Conservation (phyloP, 352 stramenopile species). For the Phytophthora capsici region DNA sequence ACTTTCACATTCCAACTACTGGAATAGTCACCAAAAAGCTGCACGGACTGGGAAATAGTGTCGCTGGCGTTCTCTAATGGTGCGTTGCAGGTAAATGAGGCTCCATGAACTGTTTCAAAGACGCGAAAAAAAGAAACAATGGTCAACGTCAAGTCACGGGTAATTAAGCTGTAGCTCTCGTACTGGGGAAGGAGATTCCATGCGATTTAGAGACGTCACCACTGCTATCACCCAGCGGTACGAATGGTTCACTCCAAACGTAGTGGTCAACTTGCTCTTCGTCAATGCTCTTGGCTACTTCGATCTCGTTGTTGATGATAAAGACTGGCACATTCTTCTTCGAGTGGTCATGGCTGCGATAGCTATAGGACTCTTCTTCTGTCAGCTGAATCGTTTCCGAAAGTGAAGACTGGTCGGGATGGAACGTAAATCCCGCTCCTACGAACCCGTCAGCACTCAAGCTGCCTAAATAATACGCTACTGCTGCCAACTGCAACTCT, state of each 20-base stretch:
- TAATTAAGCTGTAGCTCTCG: background rate
- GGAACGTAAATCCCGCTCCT: conserved; percentile 53
- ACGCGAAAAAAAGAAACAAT: background rate
- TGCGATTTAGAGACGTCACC: conserved; percentile 42
- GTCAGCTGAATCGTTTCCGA: conserved; percentile 43
- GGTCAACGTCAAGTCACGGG: background rate
- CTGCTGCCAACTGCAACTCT: conserved; percentile 43
- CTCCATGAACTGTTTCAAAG: conserved; percentile 46
- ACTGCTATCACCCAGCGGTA: conserved; percentile 35
- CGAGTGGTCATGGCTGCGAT: conserved; percentile 15
- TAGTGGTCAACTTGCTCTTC: conserved; percentile 20
- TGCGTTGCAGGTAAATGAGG: conserved; percentile 33
- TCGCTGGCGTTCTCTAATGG: background rate
- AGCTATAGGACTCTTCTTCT: conserved; percentile 28
- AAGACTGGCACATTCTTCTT: background rate
- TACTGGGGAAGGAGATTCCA: conserved; percentile 65
- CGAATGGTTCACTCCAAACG: conserved; percentile 62
- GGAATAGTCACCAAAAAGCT: conserved; percentile 61
- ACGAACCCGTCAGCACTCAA: conserved; percentile 59
- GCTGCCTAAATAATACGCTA: conserved; percentile 63
- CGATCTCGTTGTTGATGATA: conserved; percentile 4
- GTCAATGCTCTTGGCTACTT: conserved; percentile 9
- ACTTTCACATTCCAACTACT: conserved; percentile 65
- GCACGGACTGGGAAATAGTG: conserved; percentile 1
- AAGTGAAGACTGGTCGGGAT: conserved; percentile 38